A percentile compares a stretch with the other conserved stretches of the same genome.
These are phyloP conservation scores for Heritiera fomes DNA, from an alignment of 345 rosid genomes.

Conservation along the genomic window DNA sequence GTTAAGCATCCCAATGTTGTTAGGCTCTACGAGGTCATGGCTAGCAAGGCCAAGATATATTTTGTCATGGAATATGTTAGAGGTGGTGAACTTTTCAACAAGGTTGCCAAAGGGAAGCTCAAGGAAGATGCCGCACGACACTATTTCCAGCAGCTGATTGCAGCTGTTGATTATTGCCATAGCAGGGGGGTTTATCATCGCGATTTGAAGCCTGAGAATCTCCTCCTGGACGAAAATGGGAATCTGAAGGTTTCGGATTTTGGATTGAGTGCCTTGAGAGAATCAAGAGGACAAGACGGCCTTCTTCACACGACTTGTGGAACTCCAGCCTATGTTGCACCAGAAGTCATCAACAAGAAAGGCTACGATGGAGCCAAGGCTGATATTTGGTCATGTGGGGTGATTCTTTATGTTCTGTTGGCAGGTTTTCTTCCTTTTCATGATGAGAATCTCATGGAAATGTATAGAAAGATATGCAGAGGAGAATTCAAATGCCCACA, in stretches of 20 bases:
- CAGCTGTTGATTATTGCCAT: conserved; percentile 80
- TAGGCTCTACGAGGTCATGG: conserved; percentile 84
- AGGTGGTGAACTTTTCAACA: conserved; percentile 85
- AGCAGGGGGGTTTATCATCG: conserved; percentile 87
- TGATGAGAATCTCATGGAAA: conserved; percentile 61
- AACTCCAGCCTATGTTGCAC: conserved; percentile 90
- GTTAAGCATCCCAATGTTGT: conserved; percentile 76
- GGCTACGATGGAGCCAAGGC: conserved; percentile 88
- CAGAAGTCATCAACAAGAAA: conserved; percentile 71
- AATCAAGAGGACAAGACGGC: conserved; percentile 64
- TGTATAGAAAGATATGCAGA: conserved; percentile 62
- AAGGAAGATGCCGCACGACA: conserved; percentile 68
- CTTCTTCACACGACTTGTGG: conserved; percentile 88
- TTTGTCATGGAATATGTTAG: conserved; percentile 72
- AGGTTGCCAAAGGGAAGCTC: conserved; percentile 67
- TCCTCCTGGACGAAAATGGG: conserved; percentile 75
- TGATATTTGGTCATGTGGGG: conserved; percentile 91
- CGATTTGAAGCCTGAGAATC: conserved; percentile 86
- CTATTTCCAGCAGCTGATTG: conserved; percentile 75
- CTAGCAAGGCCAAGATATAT: conserved; percentile 76
- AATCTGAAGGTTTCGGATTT: conserved; percentile 74
- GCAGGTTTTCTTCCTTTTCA: conserved; percentile 85
- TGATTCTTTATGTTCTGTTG: conserved; percentile 68
- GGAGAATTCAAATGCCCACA: conserved; percentile 76
- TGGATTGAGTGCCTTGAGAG: conserved; percentile 66